A percentile compares a stretch with the other conserved stretches of the same genome.
These are phyloP conservation scores for Astragalus membranaceus DNA, from an alignment of 306 rosid genomes.

Conservation along the genomic window DNA sequence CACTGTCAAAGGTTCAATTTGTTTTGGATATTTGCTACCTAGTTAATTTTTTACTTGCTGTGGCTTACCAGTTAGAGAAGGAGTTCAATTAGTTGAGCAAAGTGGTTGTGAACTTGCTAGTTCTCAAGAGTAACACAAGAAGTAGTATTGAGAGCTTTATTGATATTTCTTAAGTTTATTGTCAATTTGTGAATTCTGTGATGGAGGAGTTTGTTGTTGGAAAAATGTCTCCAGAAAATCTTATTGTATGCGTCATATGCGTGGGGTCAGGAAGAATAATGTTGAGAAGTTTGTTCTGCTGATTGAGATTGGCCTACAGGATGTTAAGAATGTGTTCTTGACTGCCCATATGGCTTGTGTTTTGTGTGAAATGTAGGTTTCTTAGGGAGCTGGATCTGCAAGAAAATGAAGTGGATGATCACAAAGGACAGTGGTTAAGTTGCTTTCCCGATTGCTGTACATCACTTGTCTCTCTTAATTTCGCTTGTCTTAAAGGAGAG, in stretches of 20 bases:
- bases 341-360: not conserved
- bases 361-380: constrained; percentile 32
- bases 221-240: too few species aligned
- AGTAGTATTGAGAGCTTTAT: not conserved
- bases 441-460: constrained; percentile 83
- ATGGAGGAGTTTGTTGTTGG: not conserved
- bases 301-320: not conserved
- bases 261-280: not conserved
- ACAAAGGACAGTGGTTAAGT: constrained; percentile 80
- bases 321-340: not conserved
- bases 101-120: not conserved
- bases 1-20: not conserved
- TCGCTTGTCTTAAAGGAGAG: constrained; percentile 91
- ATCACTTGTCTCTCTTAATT: constrained; percentile 76
- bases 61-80: not conserved
- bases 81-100: not conserved
- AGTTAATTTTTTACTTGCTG: not conserved
- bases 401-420: constrained; percentile 89
- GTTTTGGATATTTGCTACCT: not conserved
- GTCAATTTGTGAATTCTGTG: not conserved
- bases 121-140: not conserved
- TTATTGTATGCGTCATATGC: not conserved
- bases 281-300: not conserved
- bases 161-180: not conserved
- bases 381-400: constrained; percentile 92